Evolutionary conservation across 495 filamentous ascomycete genomes (phyloP).

Genomic region (Aspergillus taichungensis): DNA sequence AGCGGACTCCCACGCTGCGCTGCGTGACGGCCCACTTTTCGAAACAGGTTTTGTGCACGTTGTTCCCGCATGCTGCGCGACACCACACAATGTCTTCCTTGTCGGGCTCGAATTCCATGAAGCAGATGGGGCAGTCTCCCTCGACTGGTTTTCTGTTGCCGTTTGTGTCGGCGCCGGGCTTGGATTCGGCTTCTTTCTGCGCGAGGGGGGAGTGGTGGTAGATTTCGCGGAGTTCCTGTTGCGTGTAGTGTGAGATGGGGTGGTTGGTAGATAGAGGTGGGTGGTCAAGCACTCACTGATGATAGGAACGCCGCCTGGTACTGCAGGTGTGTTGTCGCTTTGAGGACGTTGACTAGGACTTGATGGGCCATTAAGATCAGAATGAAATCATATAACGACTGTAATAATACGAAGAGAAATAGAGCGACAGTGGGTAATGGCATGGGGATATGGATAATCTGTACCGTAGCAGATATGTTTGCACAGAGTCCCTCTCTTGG

Average conservation of each 20-base stretch:
- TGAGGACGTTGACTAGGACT: conserved; percentile 58
- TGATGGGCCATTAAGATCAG: conserved; percentile 19
- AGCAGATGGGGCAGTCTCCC: conserved; percentile 77
- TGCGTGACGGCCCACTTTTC: conserved; percentile 59
- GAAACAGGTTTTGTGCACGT: conserved; percentile 67
- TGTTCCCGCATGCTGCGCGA: conserved; percentile 65
- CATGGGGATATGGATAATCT: conserved; percentile 1
- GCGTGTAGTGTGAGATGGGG: not conserved
- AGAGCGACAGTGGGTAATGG: not conserved
- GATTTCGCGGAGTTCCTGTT: conserved; percentile 50
- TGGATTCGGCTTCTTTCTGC: conserved; percentile 6
- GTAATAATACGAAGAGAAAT: not conserved
- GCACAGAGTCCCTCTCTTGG: conserved; percentile 56
- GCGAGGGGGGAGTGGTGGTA: conserved; percentile 27
- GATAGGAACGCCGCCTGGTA: conserved; percentile 70
- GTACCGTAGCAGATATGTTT: conserved; percentile 63
- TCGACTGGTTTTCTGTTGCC: conserved; percentile 55
- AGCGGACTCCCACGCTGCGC: conserved; percentile 45
- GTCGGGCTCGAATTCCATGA: conserved; percentile 51
- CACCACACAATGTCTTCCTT: conserved; percentile 61
- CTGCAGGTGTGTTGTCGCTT: conserved; percentile 49
- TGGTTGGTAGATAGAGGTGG: not conserved
- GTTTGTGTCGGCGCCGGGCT: conserved; percentile 12
- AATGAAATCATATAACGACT: conserved; percentile 1
- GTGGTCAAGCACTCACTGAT: conserved; percentile 24